Evolutionary conservation across 2,329 filamentous ascomycete genomes (phyloP).

Genomic region (Mycosphaerella arachidis): DNA sequence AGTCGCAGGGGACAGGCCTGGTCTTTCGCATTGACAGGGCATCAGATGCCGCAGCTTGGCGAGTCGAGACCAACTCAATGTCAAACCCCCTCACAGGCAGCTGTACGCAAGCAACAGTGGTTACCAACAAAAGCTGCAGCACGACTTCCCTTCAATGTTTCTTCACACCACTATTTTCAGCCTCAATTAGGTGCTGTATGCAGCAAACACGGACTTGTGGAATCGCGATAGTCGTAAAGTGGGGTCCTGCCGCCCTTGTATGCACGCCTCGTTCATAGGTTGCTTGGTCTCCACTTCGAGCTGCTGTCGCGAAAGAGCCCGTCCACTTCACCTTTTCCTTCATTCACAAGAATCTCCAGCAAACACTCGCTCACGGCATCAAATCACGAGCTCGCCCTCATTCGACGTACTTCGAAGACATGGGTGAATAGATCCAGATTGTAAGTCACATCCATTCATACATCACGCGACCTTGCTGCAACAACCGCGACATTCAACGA

Average conservation of each 20-base stretch:
- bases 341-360: not conserved
- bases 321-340: constrained; percentile 1
- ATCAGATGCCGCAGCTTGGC: not conserved
- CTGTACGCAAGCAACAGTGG: not conserved
- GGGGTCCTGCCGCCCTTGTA: not conserved
- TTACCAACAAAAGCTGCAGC: not conserved
- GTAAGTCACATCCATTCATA: not conserved
- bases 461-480: not conserved
- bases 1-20: not conserved
- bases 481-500: not conserved
- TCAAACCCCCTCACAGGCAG: not conserved
- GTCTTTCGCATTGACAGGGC: not conserved
- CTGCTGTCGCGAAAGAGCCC: not conserved
- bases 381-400: not conserved
- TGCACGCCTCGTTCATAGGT: not conserved
- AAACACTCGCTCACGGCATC: not conserved
- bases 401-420: not conserved
- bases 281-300: not conserved
- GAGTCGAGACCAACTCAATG: not conserved
- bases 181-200: not conserved
- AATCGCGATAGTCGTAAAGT: not conserved
- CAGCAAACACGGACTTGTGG: not conserved
- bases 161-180: not conserved
- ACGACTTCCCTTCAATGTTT: not conserved
- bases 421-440: constrained; percentile 1